A percentile compares a stretch with the other conserved stretches of the same genome.
phyloP scores from a whole-genome alignment of 169 alveolate species.

The Plasmodium knowlesi region DNA sequence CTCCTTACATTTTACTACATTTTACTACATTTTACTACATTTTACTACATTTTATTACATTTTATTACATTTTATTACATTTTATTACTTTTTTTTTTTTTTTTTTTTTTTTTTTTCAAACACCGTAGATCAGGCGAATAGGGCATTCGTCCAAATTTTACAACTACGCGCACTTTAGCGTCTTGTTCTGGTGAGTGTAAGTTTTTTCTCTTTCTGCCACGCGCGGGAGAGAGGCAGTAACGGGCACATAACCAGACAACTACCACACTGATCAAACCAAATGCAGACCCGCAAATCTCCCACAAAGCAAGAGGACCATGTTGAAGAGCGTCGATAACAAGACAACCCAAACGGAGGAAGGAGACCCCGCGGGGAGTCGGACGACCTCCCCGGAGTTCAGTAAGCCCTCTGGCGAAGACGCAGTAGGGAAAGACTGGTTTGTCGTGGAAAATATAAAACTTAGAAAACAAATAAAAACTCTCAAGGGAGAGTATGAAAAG shows the following conservation, averaged over 20 bases:
- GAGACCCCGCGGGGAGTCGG: not conserved
- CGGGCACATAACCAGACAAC: not conserved
- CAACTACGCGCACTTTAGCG: not conserved
- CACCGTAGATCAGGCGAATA: not conserved
- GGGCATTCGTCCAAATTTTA: not conserved
- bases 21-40: not conserved
- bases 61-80: not conserved
- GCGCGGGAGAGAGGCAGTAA: not conserved
- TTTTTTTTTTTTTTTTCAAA: not conserved
- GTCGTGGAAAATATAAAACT: constrained; percentile 45
- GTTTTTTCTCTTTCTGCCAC: not conserved
- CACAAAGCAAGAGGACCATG: not conserved
- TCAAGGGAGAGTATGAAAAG: constrained; percentile 29
- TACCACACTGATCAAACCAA: not conserved
- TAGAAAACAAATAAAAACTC: constrained; percentile 37
- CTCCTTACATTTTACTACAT: not conserved
- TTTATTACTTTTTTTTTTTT: not conserved
- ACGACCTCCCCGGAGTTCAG: not conserved
- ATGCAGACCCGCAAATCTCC: not conserved
- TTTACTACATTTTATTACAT: not conserved
- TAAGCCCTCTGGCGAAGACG: not conserved
- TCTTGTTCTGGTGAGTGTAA: not conserved
- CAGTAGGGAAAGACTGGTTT: constrained; percentile 16
- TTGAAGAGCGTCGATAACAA: not conserved
- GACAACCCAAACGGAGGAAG: constrained; percentile 1